Base-by-base conservation (phyloP, 257 asterid genomes). In the Jacaranda copaia region DNA sequence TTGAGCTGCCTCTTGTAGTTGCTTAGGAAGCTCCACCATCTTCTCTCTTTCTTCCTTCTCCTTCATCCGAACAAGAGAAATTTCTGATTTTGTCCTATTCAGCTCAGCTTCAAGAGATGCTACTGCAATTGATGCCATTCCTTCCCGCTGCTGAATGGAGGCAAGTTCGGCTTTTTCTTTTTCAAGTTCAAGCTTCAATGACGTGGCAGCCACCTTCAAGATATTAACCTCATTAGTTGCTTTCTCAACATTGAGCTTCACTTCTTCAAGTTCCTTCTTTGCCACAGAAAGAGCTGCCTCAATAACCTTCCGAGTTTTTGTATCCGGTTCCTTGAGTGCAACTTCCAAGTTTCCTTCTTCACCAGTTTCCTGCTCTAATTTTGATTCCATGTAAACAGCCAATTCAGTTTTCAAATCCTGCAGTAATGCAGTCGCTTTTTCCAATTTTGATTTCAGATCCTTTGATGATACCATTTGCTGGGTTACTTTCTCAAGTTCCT, bases 71-170 rank as follows among this genome's bases (percentile, higher is more conserved):
- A 80, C 76, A 67, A 81, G 68, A 35, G 83, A 84, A 14, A 93
- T 86, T 81, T 93, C 97, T 1, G 94, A 89, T 39, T 80, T 84
- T 0, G 86, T 93, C 85, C 82, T 77, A 18, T 81, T 77, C 65
- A 95, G 83, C 84, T 93, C 98, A 20, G 93, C 85, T 75, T 93
- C 97, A 62, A 95, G 98, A 78, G 98, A 91, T 8, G 93, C 82
- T 53, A 90, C 93, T 0, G 97, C 90, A 9, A 95, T 81, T 0
- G 93, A 87, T 0, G 98, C 97, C 97, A 89, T 93, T 62, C 91
- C 98, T 82, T 95, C 98, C 73, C 97, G 84, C 80, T 95, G 97
- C 78, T 83, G 89, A 60, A 90, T 56, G 36, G 78, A 60, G 6
- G 81, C 84, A 25, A 93, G 90, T 58, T 92, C 97, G 0, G 85